phyloP scores from a whole-genome alignment of 1,284 basidiomycete species.

The Singerocomus inundabilis region DNA sequence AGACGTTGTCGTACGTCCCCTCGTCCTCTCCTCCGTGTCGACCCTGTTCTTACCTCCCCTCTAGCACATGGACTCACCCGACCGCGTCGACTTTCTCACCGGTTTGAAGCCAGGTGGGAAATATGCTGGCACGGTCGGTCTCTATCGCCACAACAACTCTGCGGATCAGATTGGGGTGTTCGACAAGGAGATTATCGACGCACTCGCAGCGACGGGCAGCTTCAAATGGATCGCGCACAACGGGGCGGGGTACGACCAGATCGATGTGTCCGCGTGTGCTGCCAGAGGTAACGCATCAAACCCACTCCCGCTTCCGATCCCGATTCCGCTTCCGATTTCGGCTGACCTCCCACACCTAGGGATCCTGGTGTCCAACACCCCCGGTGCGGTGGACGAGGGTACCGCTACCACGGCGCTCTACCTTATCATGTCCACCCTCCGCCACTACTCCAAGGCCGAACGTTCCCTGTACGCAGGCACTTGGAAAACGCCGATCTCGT shows the following conservation, averaged over 20 bases:
- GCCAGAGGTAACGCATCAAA: conserved; percentile 34
- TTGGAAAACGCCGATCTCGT: conserved; percentile 55
- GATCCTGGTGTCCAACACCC: conserved; percentile 94
- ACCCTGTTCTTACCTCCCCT: too few relatives aligned
- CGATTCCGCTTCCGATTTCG: too few relatives aligned
- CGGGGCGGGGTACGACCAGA: conserved; percentile 89
- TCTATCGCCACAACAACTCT: conserved; percentile 77
- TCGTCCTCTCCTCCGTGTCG: too few relatives aligned
- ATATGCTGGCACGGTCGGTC: conserved; percentile 72
- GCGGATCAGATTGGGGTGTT: conserved; percentile 70
- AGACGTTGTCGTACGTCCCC: conserved; percentile 74
- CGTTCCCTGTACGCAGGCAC: conserved; percentile 55
- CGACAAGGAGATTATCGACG: conserved; percentile 73
- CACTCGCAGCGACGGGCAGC: conserved; percentile 60
- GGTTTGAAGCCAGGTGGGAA: conserved; percentile 65
- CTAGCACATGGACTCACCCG: conserved; percentile 64
- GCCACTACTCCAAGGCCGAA: conserved; percentile 76
- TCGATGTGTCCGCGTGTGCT: conserved; percentile 76
- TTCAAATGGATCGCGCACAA: conserved; percentile 90
- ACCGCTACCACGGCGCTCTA: conserved; percentile 89
- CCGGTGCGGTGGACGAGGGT: conserved; percentile 87
- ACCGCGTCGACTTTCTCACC: conserved; percentile 67
- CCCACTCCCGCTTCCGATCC: too few relatives aligned
- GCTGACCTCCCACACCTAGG: too few relatives aligned
- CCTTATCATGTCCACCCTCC: conserved; percentile 80